phyloP scores from a whole-genome alignment of 176 grass and related monocot species.

The Carex pumila region DNA sequence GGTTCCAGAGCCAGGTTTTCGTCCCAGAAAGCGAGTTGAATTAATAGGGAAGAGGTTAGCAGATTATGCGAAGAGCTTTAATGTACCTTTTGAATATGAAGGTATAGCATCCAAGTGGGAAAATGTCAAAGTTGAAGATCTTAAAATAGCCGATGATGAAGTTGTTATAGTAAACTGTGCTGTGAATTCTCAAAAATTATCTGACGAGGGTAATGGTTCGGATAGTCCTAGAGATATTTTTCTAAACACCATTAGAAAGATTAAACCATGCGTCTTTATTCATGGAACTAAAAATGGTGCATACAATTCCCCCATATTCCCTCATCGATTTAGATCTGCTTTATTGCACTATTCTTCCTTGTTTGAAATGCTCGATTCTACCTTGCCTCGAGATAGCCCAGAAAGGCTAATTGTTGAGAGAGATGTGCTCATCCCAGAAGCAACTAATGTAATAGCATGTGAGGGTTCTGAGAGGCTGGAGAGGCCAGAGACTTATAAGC shows the following conservation, averaged over 20 bases:
- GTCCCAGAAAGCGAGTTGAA: constrained; percentile 35
- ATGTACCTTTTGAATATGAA: constrained; percentile 59
- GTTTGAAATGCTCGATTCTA: constrained; percentile 39
- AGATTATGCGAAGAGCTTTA: constrained; percentile 55
- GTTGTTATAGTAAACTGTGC: constrained; percentile 51
- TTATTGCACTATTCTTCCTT: constrained; percentile 30
- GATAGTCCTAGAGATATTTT: constrained; percentile 52
- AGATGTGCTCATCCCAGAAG: constrained; percentile 8
- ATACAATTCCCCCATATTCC: constrained; percentile 41
- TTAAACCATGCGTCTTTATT: constrained; percentile 47
- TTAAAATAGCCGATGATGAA: constrained; percentile 47
- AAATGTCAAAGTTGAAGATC: constrained; percentile 33
- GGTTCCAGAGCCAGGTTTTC: constrained; percentile 41
- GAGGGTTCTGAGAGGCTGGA: constrained; percentile 33
- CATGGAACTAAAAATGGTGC: constrained; percentile 36
- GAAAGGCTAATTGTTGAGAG: constrained; percentile 24
- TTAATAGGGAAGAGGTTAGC: constrained; percentile 41
- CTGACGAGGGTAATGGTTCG: constrained; percentile 36
- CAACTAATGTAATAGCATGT: constrained; percentile 30
- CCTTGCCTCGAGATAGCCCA: constrained; percentile 17
- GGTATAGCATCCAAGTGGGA: constrained; percentile 55
- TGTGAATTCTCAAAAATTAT: constrained; percentile 31
- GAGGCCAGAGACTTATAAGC: constrained; percentile 43
- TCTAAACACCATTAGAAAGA: constrained; percentile 37
- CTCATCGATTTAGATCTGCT: constrained; percentile 26